phyloP scores from a whole-genome alignment of 169 alveolate species.

The Cryptosporidium tyzzeri region DNA sequence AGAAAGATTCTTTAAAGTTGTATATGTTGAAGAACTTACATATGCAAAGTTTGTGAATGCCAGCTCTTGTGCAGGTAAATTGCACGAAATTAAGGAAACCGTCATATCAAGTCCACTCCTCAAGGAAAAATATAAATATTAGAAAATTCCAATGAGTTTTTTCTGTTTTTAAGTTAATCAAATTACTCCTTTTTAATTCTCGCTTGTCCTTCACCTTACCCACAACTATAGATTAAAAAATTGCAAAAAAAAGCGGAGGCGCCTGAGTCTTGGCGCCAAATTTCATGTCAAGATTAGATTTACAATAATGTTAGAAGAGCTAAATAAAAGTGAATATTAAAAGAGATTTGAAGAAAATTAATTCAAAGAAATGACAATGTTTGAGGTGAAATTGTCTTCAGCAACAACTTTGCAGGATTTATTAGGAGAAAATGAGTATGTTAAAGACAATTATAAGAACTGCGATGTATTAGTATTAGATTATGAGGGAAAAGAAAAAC shows the following conservation, averaged over 20 bases:
- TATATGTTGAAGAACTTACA: slow-evolving; percentile 74
- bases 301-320: not conserved
- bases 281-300: slow-evolving; percentile 2
- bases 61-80: slow-evolving; percentile 80
- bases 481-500: slow-evolving; percentile 2
- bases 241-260: slow-evolving; percentile 21
- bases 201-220: not conserved
- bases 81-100: slow-evolving; percentile 75
- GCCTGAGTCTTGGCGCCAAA: not conserved
- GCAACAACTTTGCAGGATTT: not conserved
- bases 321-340: not conserved
- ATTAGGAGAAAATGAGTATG: slow-evolving; percentile 17
- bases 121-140: not conserved
- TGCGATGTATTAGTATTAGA: slow-evolving; percentile 13
- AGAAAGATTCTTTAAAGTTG: slow-evolving; percentile 60
- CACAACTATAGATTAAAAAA: not conserved
- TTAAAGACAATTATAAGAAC: slow-evolving; percentile 28
- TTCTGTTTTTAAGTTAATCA: not conserved
- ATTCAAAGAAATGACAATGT: not conserved
- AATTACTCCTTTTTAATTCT: not conserved
- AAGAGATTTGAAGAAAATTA: not conserved
- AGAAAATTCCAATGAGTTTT: not conserved
- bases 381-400: not conserved
- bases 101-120: not conserved
- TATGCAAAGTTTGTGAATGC: slow-evolving; percentile 80